phyloP scores from a whole-genome alignment of 2,329 filamentous ascomycete species.

The Scytalidium sp. region DNA sequence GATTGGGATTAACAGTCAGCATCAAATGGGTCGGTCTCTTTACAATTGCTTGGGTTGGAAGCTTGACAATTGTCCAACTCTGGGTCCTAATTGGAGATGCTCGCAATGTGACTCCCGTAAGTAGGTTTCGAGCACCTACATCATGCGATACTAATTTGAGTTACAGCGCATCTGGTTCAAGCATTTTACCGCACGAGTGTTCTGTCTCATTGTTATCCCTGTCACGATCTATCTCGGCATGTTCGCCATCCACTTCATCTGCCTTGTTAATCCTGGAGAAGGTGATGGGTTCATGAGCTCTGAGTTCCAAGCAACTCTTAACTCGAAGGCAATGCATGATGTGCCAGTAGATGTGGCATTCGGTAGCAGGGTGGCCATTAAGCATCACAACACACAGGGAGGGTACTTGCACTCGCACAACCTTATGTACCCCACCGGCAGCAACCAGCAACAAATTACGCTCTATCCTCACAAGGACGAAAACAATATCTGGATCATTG shows the following conservation, averaged over 20 bases:
- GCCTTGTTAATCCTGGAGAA: conserved; percentile 90
- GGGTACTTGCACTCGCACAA: conserved; percentile 96
- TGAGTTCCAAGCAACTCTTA: conserved; percentile 96
- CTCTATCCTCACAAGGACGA: conserved; percentile 99
- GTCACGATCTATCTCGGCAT: conserved; percentile 90
- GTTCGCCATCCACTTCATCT: conserved; percentile 96
- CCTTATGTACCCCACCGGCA: conserved; percentile 96
- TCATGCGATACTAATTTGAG: neutral
- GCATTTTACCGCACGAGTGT: conserved; percentile 86
- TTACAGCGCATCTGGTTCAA: conserved; percentile 77
- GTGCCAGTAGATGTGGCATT: conserved; percentile 89
- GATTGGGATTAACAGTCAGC: conserved; percentile 84
- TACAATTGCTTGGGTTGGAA: conserved; percentile 97
- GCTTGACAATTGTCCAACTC: conserved; percentile 84
- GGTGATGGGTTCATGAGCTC: conserved; percentile 99
- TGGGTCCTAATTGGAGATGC: conserved; percentile 93
- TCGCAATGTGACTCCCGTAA: conserved; percentile 75
- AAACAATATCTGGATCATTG: conserved; percentile 91
- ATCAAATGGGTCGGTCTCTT: conserved; percentile 99
- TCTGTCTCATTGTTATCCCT: conserved; percentile 90
- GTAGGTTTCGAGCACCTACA: conserved; percentile 21
- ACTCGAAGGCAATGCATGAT: conserved; percentile 94
- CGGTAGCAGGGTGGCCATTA: conserved; percentile 80
- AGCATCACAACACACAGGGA: conserved; percentile 96
- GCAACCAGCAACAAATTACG: conserved; percentile 98